phyloP scores from a whole-genome alignment of 768 basidiomycete genomes.

The Auricularia auricula-judae region DNA sequence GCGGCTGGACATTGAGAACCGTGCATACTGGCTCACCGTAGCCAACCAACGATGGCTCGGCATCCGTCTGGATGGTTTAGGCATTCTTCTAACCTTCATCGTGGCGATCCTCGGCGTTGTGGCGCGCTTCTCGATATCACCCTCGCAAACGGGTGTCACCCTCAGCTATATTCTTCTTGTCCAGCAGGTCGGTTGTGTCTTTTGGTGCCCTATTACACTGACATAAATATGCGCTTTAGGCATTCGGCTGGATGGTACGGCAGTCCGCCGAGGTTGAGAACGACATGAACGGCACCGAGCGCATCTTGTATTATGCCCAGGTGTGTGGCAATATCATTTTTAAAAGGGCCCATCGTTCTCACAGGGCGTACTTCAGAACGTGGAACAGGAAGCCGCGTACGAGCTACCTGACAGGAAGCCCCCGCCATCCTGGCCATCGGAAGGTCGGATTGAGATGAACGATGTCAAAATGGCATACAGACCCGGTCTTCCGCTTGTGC shows the following conservation, averaged over 20 bases:
- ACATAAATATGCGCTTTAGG: slow-evolving; percentile 1
- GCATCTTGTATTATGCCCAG: slow-evolving; percentile 23
- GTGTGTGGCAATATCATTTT: neutral
- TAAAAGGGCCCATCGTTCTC: neutral
- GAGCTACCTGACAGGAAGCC: slow-evolving; percentile 47
- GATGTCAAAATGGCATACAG: slow-evolving; percentile 54
- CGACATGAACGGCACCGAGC: slow-evolving; percentile 57
- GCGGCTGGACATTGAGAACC: slow-evolving; percentile 63
- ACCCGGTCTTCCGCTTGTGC: slow-evolving; percentile 58
- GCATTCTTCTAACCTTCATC: slow-evolving; percentile 44
- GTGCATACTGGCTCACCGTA: slow-evolving; percentile 54
- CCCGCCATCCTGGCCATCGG: slow-evolving; percentile 47
- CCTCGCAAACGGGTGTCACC: slow-evolving; percentile 62
- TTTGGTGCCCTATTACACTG: neutral
- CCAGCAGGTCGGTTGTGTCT: slow-evolving; percentile 25
- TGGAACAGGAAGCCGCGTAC: slow-evolving; percentile 56
- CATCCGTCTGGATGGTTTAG: slow-evolving; percentile 59
- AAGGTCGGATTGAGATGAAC: slow-evolving; percentile 51
- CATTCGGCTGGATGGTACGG: slow-evolving; percentile 28
- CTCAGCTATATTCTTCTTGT: slow-evolving; percentile 39
- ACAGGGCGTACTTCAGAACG: slow-evolving; percentile 28
- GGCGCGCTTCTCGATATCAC: slow-evolving; percentile 43
- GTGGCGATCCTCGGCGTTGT: slow-evolving; percentile 54
- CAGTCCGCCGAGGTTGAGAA: slow-evolving; percentile 62
- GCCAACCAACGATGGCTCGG: slow-evolving; percentile 70